These are phyloP conservation scores for Gelatoporia subvermispora DNA, from an alignment of 768 basidiomycete genomes.

Conservation along the genomic window DNA sequence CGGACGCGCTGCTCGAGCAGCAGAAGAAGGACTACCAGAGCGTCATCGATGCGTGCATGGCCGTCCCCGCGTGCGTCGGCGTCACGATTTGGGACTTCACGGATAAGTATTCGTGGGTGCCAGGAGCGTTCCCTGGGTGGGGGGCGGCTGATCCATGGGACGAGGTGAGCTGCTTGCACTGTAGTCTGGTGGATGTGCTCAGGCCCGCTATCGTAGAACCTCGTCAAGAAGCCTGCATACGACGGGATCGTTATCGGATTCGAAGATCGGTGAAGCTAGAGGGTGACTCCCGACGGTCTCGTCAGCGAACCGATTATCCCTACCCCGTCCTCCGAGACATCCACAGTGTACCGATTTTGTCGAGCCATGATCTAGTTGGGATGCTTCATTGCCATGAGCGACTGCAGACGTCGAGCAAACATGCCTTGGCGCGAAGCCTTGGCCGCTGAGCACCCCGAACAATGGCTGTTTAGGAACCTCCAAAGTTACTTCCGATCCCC, in stretches of 20 bases:
- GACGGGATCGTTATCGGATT: slow-evolving; percentile 22
- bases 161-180: slow-evolving; percentile 10
- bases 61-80: slow-evolving; percentile 30
- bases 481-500: too few species aligned
- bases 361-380: too few species aligned
- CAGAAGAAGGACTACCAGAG: slow-evolving; percentile 55
- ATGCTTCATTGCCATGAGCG: too few species aligned
- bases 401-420: too few species aligned
- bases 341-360: too few species aligned
- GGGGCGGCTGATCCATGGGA: slow-evolving; percentile 29
- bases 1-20: slow-evolving; percentile 42
- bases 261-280: neutral
- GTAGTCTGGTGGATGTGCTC: too few species aligned
- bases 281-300: too few species aligned
- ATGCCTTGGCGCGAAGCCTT: too few species aligned
- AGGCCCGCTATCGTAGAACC: slow-evolving; percentile 12
- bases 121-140: slow-evolving; percentile 28
- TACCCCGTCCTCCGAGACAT: too few species aligned
- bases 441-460: too few species aligned
- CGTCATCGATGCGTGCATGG: slow-evolving; percentile 49
- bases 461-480: too few species aligned
- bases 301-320: too few species aligned
- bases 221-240: slow-evolving; percentile 21
- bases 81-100: slow-evolving; percentile 41
- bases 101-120: slow-evolving; percentile 36